Evolutionary conservation across 2,329 filamentous ascomycete genomes (phyloP).

Genomic region (Domatiomyces catenatus): DNA sequence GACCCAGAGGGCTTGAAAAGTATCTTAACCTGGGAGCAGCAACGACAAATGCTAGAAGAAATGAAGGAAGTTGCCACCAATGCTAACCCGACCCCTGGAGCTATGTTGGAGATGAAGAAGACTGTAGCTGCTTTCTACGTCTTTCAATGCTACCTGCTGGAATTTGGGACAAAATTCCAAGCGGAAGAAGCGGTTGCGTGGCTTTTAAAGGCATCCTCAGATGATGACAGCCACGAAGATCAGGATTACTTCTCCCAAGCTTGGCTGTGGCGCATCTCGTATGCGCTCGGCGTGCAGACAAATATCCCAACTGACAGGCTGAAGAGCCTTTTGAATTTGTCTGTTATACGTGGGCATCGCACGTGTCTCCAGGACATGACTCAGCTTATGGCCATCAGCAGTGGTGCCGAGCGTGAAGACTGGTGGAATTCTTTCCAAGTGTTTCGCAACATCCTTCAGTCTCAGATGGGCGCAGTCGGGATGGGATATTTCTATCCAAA

Average conservation of each 20-base stretch:
- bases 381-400: not conserved
- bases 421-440: conserved; percentile 1
- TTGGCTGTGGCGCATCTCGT: conserved; percentile 1
- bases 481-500: conserved; percentile 1
- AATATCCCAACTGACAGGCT: not conserved
- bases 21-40: conserved; percentile 2
- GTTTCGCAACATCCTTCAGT: conserved; percentile 1
- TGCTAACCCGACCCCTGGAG: not conserved
- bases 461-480: conserved; percentile 1
- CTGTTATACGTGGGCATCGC: conserved; percentile 1
- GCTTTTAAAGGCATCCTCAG: conserved; percentile 2
- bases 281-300: not conserved
- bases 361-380: not conserved
- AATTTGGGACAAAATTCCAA: conserved; percentile 1
- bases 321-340: not conserved
- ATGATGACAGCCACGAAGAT: not conserved
- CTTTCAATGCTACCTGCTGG: conserved; percentile 1
- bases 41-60: conserved; percentile 1
- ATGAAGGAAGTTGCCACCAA: not conserved
- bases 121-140: conserved; percentile 2
- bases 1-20: conserved; percentile 1
- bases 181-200: not conserved
- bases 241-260: conserved; percentile 1
- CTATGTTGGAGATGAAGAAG: not conserved
- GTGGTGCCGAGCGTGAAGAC: not conserved